Evolutionary conservation across 2,329 filamentous ascomycete species (phyloP).

Genomic region (Blastomyces percursus): DNA sequence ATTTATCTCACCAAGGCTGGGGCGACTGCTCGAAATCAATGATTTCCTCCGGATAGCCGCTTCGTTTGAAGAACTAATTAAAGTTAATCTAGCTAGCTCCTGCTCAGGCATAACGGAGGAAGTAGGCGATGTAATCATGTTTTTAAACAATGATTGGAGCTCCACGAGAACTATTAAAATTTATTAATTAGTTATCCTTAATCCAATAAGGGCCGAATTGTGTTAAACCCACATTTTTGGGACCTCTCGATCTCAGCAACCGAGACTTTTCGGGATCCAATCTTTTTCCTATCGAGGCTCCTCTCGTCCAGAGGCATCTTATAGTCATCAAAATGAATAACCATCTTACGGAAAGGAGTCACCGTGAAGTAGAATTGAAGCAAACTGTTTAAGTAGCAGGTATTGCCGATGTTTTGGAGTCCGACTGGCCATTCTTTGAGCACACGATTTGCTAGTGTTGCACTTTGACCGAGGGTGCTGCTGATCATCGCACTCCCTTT

Average conservation of each 20-base stretch:
- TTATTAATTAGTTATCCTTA: not conserved
- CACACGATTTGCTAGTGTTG: constrained; percentile 23
- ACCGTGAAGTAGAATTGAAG: constrained; percentile 92
- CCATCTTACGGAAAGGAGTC: constrained; percentile 65
- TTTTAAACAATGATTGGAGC: constrained; percentile 57
- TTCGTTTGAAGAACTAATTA: constrained; percentile 51
- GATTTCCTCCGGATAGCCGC: constrained; percentile 41
- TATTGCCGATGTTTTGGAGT: constrained; percentile 88
- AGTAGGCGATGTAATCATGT: constrained; percentile 54
- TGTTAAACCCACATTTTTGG: constrained; percentile 58
- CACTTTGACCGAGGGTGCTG: constrained; percentile 25
- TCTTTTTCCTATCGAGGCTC: constrained; percentile 53
- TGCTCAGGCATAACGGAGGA: constrained; percentile 59
- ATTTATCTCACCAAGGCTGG: constrained; percentile 34
- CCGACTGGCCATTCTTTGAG: constrained; percentile 62
- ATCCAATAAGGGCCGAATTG: not conserved
- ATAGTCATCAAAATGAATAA: constrained; percentile 62
- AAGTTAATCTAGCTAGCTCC: constrained; percentile 67
- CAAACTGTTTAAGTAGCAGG: constrained; percentile 94
- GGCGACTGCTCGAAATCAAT: constrained; percentile 26
- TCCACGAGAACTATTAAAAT: constrained; percentile 58
- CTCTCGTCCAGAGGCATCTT: constrained; percentile 57
- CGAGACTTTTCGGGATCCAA: constrained; percentile 61
- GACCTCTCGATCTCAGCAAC: constrained; percentile 48
- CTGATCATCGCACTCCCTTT: constrained; percentile 30